Base-by-base conservation (phyloP, 2,329 filamentous ascomycete species). In the Penicillium polonicum region DNA sequence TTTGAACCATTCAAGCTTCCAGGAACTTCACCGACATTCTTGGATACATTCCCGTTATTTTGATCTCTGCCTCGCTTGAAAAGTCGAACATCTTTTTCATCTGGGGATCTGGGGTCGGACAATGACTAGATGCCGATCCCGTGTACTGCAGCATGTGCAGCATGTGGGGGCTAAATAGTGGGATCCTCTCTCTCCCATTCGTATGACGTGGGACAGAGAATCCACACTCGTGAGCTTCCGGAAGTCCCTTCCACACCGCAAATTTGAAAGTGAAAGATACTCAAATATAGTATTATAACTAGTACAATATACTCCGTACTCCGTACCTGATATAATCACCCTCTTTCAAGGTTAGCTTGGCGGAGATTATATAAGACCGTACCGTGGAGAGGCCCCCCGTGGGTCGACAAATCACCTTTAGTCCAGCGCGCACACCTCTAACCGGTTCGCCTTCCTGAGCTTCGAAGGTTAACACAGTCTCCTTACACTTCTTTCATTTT, bases 321-420 rank as follows among this genome's bases (percentile, higher is more conserved):
- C 33, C 15, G 33, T 35, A 17, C 15, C 33, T 15, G 33, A 35
- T 35, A 35, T 7, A 15, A 2, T 13, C 5, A 13, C 7, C 0
- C 33, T 19, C 36, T 38, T 38, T 38, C 36, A 38, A 39, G 13
- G 15, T 41, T 21, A 17, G 41, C 41, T 25, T 23, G 39, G 39
- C 42, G 42, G 42, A 44, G 8, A 7, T 33, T 55, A 35, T 48
- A 57, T 27, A 53, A 49, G 49, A 43, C 57, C 39, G 55, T 49
- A 55, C 57, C 63, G 57, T 43, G 41, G 44, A 42, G 58, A 31
- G 21, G 6, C 1, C 12, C 45, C 45, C 52, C 56, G 42, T 53
- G 64, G 62, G 59, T 65, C 64, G 60, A 64, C 65, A 66, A 67
- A 67, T 67, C 65, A 67, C 12, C 55, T 48, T 50, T 13, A 41